A percentile compares a stretch with the other conserved stretches of the same genome.
phyloP scores from a whole-genome alignment of 768 basidiomycete species.

The Pseudohyphozyma bogoriensis region DNA sequence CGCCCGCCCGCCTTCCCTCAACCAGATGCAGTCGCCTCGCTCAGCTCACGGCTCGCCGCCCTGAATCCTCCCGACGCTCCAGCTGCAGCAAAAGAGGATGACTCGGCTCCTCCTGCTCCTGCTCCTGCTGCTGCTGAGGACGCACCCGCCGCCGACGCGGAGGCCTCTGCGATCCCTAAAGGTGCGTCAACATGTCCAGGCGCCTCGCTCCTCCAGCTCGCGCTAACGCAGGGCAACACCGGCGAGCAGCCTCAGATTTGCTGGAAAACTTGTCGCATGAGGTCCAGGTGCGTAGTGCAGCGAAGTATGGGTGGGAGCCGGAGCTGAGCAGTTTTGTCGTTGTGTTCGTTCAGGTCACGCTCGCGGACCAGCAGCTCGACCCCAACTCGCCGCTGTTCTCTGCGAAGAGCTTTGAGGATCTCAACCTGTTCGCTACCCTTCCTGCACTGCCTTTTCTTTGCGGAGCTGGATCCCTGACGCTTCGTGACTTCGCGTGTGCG shows the following conservation, averaged over 20 bases:
- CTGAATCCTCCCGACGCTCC: conserved; percentile 1
- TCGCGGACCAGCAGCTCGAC: conserved; percentile 91
- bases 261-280: conserved; percentile 27
- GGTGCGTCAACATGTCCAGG: background rate
- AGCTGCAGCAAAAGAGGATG: background rate
- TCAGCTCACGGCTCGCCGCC: conserved; percentile 11
- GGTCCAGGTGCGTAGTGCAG: conserved; percentile 16
- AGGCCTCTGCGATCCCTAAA: background rate
- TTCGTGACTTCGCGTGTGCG: too few species aligned
- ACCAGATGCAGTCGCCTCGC: conserved; percentile 23
- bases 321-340: background rate
- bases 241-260: conserved; percentile 15
- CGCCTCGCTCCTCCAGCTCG: too few species aligned
- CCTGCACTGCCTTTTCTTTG: background rate
- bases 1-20: too few species aligned
- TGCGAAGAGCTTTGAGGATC: conserved; percentile 86
- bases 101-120: background rate
- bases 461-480: background rate
- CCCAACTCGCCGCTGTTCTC: conserved; percentile 93
- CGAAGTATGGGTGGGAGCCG: too few species aligned
- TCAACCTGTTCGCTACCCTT: conserved; percentile 71
- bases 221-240: too few species aligned
- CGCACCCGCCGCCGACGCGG: background rate
- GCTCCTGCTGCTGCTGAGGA: background rate
- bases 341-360: conserved; percentile 65